Evolutionary conservation across 768 basidiomycete species (phyloP).

Genomic region (Termitomyces sp.): DNA sequence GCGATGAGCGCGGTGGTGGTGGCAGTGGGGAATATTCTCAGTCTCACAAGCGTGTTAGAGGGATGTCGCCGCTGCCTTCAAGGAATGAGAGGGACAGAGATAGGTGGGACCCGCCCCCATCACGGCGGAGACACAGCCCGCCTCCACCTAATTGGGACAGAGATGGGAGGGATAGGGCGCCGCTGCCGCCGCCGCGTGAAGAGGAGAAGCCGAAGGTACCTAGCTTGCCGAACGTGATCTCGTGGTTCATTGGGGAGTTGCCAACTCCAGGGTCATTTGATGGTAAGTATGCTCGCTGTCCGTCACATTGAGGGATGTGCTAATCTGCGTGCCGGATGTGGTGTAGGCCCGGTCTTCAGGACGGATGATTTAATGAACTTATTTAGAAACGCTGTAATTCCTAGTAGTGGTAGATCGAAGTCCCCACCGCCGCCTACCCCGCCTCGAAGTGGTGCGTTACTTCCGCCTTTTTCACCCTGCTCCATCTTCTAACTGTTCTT

Average conservation of each 20-base stretch:
- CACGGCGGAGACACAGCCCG: conserved; percentile 7
- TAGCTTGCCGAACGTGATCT: conserved; percentile 8
- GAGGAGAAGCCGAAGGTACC: conserved; percentile 9
- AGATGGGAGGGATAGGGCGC: conserved; percentile 4
- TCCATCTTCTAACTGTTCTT: neutral
- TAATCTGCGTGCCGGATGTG: neutral
- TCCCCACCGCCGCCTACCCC: conserved; percentile 58
- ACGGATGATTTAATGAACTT: conserved; percentile 88
- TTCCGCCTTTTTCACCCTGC: neutral
- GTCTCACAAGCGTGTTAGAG: conserved; percentile 11
- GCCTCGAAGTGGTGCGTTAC: conserved; percentile 42
- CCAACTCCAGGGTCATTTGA: conserved; percentile 1
- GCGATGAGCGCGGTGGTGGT: conserved; percentile 11
- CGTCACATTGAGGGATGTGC: neutral
- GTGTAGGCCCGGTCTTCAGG: conserved; percentile 80
- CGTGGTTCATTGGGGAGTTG: conserved; percentile 14
- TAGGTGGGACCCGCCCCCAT: conserved; percentile 13
- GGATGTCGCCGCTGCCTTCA: conserved; percentile 8
- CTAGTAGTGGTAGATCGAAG: conserved; percentile 51
- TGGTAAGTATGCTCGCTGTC: neutral
- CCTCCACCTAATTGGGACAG: conserved; percentile 9
- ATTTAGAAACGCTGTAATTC: conserved; percentile 79
- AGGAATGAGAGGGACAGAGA: conserved; percentile 10
- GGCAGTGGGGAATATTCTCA: conserved; percentile 9
- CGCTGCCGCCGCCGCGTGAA: conserved; percentile 9